Conservation (phyloP, 2,329 filamentous ascomycete genomes). For the Penicillium fuscoglaucum region DNA sequence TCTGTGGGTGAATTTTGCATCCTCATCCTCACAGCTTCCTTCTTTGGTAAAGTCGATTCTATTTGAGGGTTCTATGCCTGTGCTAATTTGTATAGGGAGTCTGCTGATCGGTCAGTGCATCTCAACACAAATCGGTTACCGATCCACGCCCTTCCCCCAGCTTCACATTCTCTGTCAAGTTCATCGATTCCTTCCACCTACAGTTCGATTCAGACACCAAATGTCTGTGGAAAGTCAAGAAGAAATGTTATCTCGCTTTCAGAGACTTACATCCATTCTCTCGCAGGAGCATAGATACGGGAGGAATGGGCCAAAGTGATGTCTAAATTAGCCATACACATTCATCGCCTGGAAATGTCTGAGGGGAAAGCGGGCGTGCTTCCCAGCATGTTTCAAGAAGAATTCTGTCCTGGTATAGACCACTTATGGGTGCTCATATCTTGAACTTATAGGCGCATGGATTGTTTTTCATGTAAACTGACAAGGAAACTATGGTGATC, state of each 20-base stretch:
- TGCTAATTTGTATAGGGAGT: neutral
- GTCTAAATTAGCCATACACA: too few species aligned
- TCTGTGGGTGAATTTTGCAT: neutral
- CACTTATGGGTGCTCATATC: too few species aligned
- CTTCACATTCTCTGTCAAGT: neutral
- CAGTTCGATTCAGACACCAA: neutral
- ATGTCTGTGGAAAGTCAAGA: neutral
- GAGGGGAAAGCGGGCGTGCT: too few species aligned
- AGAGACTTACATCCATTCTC: neutral
- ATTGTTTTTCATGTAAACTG: too few species aligned
- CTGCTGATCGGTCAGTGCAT: neutral
- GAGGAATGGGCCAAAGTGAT: neutral
- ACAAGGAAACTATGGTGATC: too few species aligned
- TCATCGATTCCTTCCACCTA: neutral
- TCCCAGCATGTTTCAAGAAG: neutral
- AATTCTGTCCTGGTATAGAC: neutral
- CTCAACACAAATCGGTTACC: neutral
- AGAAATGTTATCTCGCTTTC: neutral
- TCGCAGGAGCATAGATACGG: neutral
- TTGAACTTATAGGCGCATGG: too few species aligned
- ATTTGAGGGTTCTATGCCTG: neutral
- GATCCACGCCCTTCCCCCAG: neutral
- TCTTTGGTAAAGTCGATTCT: neutral
- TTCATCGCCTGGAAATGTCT: too few species aligned
- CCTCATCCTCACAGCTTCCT: neutral